These are phyloP conservation scores for Penicillium sp. DNA, from an alignment of 2,329 filamentous ascomycete species.

Conservation along the genomic window DNA sequence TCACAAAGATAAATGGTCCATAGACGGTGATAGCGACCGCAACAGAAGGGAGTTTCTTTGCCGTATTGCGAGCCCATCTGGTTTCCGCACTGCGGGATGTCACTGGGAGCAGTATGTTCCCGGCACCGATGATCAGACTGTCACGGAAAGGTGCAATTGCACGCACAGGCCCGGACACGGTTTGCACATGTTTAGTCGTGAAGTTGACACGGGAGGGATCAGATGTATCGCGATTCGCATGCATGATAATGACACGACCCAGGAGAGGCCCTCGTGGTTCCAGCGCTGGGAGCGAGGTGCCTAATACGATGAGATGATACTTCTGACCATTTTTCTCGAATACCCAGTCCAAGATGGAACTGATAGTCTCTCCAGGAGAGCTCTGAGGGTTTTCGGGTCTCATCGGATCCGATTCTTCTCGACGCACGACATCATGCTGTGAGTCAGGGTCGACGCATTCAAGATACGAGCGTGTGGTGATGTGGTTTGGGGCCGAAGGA, in stretches of 20 bases:
- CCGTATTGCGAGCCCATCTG: constrained; percentile 40
- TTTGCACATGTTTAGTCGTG: constrained; percentile 34
- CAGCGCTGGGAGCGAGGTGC: constrained; percentile 32
- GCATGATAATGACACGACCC: constrained; percentile 39
- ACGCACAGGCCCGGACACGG: constrained; percentile 44
- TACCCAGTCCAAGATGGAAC: constrained; percentile 41
- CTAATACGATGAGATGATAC: constrained; percentile 40
- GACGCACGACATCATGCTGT: constrained; percentile 20
- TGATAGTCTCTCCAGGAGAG: constrained; percentile 39
- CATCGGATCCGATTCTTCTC: constrained; percentile 2
- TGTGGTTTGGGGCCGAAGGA: constrained; percentile 27
- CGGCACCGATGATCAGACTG: constrained; percentile 45
- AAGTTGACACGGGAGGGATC: constrained; percentile 30
- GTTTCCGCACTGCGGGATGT: constrained; percentile 39
- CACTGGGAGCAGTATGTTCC: constrained; percentile 41
- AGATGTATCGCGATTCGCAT: constrained; percentile 27
- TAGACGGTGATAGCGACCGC: constrained; percentile 49
- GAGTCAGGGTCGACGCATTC: constrained; percentile 39
- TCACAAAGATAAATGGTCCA: constrained; percentile 48
- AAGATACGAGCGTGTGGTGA: constrained; percentile 32
- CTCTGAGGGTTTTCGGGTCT: constrained; percentile 17
- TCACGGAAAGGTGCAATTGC: constrained; percentile 51
- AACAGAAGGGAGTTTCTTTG: constrained; percentile 44
- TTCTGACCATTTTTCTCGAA: constrained; percentile 32
- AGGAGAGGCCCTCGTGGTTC: constrained; percentile 11